These are phyloP conservation scores for Leccinum solheimii DNA, from an alignment of 1,284 basidiomycete genomes.

Conservation along the genomic window DNA sequence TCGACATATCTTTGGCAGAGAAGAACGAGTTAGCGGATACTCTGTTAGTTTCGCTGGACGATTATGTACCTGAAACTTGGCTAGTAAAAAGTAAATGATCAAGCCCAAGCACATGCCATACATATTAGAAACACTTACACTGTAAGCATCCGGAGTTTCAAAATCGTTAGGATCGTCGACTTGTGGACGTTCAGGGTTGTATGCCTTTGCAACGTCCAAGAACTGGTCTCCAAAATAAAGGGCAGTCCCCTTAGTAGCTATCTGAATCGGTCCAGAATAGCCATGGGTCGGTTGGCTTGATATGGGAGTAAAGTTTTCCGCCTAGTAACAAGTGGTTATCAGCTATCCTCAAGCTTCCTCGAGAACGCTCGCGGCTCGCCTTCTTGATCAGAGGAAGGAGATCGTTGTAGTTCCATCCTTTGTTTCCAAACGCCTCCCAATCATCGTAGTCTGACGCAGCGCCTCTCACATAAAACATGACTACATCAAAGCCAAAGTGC, in stretches of 20 bases:
- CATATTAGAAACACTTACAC: not conserved
- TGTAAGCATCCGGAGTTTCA: not conserved
- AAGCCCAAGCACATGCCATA: not conserved
- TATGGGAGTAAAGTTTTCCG: not conserved
- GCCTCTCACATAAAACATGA: not conserved
- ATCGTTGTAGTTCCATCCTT: not conserved
- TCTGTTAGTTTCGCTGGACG: not conserved
- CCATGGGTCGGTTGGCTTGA: not conserved
- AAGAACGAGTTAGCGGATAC: not conserved
- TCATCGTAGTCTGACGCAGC: not conserved
- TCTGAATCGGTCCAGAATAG: not conserved
- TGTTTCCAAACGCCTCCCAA: not conserved
- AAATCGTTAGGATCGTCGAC: not conserved
- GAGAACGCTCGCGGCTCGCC: not conserved
- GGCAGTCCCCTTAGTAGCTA: not conserved
- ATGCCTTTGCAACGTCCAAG: not conserved
- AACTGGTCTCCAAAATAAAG: not conserved
- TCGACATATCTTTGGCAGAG: not conserved
- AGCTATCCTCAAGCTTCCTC: not conserved
- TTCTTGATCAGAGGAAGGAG: not conserved
- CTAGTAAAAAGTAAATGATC: not conserved
- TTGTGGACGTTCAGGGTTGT: not conserved
- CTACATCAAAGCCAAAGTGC: not conserved
- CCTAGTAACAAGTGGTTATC: not conserved
- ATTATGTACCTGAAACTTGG: not conserved